Evolutionary conservation across 768 basidiomycete species (phyloP).

Genomic region (Boletus barrowsii): DNA sequence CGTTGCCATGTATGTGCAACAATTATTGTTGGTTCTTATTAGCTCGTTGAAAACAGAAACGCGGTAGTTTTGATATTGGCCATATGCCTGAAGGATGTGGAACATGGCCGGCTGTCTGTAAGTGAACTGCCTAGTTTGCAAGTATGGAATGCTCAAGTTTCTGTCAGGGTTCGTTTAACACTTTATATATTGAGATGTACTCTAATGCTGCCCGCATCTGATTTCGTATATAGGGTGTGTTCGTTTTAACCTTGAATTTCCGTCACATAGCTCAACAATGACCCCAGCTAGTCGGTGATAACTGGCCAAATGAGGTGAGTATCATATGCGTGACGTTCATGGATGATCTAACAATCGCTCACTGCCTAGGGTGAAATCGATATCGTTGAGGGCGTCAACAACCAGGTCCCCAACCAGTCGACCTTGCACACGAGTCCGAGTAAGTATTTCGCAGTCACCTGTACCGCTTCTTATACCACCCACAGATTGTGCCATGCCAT

Average conservation of each 20-base stretch:
- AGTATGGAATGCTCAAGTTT: background rate
- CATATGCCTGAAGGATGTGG: slow-evolving; percentile 41
- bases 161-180: slow-evolving; percentile 25
- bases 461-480: background rate
- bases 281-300: slow-evolving; percentile 24
- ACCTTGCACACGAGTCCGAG: slow-evolving; percentile 30
- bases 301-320: slow-evolving; percentile 26
- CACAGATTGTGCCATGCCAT: slow-evolving; percentile 31
- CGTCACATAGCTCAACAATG: background rate
- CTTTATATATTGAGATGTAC: background rate
- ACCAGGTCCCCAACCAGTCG: slow-evolving; percentile 26
- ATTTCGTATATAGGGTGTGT: slow-evolving; percentile 24
- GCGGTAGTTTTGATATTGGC: slow-evolving; percentile 31
- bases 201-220: background rate
- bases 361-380: slow-evolving; percentile 28
- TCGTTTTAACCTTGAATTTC: background rate
- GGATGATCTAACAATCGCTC: background rate
- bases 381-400: slow-evolving; percentile 35
- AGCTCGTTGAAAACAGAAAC: background rate
- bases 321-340: background rate
- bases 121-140: slow-evolving; percentile 4
- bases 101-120: slow-evolving; percentile 38
- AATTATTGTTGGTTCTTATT: background rate
- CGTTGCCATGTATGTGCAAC: slow-evolving; percentile 30
- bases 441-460: slow-evolving; percentile 3